phyloP scores from a whole-genome alignment of 345 rosid species.

The Zanthoxylum bungeanum region DNA sequence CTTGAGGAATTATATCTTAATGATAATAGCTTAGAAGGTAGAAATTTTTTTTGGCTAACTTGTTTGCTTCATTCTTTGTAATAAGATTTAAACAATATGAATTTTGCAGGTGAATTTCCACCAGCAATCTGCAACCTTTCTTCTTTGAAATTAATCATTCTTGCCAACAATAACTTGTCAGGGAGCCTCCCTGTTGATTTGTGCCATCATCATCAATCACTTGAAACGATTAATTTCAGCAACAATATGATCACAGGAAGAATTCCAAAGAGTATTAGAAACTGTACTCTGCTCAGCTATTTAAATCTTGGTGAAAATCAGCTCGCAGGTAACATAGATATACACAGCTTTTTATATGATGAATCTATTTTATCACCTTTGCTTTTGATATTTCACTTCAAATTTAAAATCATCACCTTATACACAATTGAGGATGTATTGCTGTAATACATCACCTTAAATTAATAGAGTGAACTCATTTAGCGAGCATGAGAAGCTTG shows the following conservation, averaged over 20 bases:
- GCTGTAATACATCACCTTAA: background rate
- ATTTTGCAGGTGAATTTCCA: background rate
- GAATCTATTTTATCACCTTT: background rate
- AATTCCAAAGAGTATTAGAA: background rate
- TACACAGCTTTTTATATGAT: background rate
- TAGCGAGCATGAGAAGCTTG: too few species aligned
- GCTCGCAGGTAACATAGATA: background rate
- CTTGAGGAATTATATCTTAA: background rate
- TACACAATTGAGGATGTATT: background rate
- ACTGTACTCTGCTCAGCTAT: background rate
- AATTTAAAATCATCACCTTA: background rate
- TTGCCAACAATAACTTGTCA: background rate
- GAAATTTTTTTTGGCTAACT: background rate
- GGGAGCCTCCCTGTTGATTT: constrained; percentile 7
- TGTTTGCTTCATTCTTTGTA: background rate
- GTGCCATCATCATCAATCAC: background rate
- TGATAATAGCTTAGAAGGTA: constrained; percentile 5
- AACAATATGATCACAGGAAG: background rate
- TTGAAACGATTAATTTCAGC: background rate
- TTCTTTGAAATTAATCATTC: background rate
- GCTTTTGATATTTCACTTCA: background rate
- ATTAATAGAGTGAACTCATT: too few species aligned
- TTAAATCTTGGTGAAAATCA: background rate
- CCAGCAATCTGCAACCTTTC: background rate
- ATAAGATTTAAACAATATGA: background rate